These are phyloP conservation scores for Akanthomyces dipterigenus DNA, from an alignment of 2,329 filamentous ascomycete species.

Conservation along the genomic window DNA sequence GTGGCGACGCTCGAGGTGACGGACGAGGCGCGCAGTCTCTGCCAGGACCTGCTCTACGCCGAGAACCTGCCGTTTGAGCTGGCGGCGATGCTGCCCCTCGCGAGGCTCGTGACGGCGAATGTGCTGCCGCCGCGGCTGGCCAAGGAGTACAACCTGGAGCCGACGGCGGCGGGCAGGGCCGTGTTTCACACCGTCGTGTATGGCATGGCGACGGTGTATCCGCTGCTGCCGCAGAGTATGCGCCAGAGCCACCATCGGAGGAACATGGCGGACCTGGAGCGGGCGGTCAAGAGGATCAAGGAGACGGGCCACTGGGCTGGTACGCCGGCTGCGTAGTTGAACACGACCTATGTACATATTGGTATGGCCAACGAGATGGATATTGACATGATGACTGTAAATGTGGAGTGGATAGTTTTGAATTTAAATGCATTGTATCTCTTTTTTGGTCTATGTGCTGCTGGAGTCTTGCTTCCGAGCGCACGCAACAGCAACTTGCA, in stretches of 20 bases:
- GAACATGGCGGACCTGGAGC: conserved; percentile 21
- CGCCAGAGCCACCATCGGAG: conserved; percentile 18
- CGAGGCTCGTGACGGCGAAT: conserved; percentile 16
- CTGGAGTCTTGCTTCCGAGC: too few relatives aligned
- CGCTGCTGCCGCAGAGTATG: conserved; percentile 13
- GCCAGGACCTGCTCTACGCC: conserved; percentile 20
- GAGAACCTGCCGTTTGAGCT: conserved; percentile 18
- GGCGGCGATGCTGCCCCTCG: conserved; percentile 17
- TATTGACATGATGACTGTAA: background rate
- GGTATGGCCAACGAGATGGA: background rate
- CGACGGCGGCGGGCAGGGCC: conserved; percentile 14
- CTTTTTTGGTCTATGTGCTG: background rate
- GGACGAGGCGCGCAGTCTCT: conserved; percentile 22
- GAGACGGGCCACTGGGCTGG: conserved; percentile 15
- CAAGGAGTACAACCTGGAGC: conserved; percentile 19
- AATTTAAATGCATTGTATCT: background rate
- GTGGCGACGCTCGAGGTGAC: conserved; percentile 27
- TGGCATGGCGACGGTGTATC: conserved; percentile 22
- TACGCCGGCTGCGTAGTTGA: background rate
- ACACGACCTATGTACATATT: background rate
- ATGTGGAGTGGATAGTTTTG: background rate
- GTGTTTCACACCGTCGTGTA: conserved; percentile 18
- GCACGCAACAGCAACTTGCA: background rate
- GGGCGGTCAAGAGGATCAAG: conserved; percentile 16
- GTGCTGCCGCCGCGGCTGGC: conserved; percentile 18